Base-by-base conservation (phyloP, 352 stramenopile species). In the Globisporangium nodosum region DNA sequence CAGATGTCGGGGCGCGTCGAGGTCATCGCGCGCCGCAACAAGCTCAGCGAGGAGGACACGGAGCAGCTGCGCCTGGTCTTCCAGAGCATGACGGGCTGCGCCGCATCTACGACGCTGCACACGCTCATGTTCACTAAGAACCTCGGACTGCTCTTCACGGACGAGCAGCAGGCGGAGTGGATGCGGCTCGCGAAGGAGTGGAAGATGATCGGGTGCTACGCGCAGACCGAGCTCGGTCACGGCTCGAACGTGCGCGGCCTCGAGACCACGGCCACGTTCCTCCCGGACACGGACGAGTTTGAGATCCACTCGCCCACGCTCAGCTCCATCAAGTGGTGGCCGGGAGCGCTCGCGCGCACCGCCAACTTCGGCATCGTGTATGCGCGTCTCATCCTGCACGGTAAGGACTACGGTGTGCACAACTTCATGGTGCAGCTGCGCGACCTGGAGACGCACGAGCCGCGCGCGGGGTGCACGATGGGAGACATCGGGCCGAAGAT, bases 301-400 rank as follows among this genome's bases (percentile, higher is more conserved):
- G 76, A 97, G 33, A 86, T 99, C 53, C 65, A 99, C 73, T 97
- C 91, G 7, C 96, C 96, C 0, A 98, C 94, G 9, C 60, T 98
- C 27, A 98, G 94, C 27, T 86, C 76, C 52, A 76, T 80, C 59
- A 99, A 99, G 71, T 98, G 96, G 83, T 99, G 97, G 97, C 94
- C 94, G 6, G 92, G 92, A 24, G 96, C 85, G 2, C 70, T 98
- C 9, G 42, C 15, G 15, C 13, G 15, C 0, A 97, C 90, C 0
- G 90, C 86, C 21, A 98, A 86, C 59, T 83, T 97, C 64, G 93
- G 92, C 20, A 96, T 97, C 66, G 80, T 97, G 0, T 96, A 97
- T 66, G 90, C 92, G 3, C 87, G 87, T 20, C 69, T 98, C 1
- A 65, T 76, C 0, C 42, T 82, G 15, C 66, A 76, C 16, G 66